Percentiles rank a stretch among this genome's conserved stretches.
Evolutionary conservation across 768 basidiomycete species (phyloP).

Genomic region (Lactarius evosmus): DNA sequence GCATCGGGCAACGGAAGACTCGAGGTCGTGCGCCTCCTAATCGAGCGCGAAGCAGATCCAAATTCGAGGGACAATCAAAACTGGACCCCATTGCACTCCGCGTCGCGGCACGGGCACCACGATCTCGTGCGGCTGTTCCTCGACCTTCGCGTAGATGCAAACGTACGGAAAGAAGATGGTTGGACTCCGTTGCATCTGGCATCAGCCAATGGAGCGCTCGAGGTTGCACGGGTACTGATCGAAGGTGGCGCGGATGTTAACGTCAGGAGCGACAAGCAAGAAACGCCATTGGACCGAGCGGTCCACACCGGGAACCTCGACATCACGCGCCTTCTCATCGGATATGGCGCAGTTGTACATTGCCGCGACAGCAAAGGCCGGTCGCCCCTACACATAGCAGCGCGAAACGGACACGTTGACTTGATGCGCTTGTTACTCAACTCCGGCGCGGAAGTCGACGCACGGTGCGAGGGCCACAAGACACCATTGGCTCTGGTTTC

Average conservation of each 20-base stretch:
- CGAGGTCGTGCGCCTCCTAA: conserved; percentile 1
- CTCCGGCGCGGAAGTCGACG: conserved; percentile 2
- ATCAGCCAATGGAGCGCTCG: not conserved
- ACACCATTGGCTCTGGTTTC: conserved; percentile 3
- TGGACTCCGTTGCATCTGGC: conserved; percentile 16
- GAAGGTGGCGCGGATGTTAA: not conserved
- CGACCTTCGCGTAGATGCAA: not conserved
- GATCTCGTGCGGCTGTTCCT: conserved; percentile 8
- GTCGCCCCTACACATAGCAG: not conserved
- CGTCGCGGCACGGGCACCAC: not conserved
- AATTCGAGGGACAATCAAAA: not conserved
- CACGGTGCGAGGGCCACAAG: not conserved
- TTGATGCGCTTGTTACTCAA: not conserved
- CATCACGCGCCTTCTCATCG: not conserved
- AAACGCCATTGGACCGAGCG: conserved; percentile 12
- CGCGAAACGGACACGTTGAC: not conserved
- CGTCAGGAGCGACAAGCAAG: not conserved
- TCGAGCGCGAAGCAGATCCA: not conserved
- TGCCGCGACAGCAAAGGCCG: not conserved
- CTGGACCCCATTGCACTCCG: not conserved
- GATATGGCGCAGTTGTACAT: not conserved
- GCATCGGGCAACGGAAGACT: conserved; percentile 1
- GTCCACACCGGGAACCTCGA: not conserved
- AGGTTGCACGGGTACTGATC: not conserved
- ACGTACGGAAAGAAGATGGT: not conserved